Evolutionary conservation across 768 basidiomycete genomes (phyloP).

Genomic region (Cystoderma amianthinum): DNA sequence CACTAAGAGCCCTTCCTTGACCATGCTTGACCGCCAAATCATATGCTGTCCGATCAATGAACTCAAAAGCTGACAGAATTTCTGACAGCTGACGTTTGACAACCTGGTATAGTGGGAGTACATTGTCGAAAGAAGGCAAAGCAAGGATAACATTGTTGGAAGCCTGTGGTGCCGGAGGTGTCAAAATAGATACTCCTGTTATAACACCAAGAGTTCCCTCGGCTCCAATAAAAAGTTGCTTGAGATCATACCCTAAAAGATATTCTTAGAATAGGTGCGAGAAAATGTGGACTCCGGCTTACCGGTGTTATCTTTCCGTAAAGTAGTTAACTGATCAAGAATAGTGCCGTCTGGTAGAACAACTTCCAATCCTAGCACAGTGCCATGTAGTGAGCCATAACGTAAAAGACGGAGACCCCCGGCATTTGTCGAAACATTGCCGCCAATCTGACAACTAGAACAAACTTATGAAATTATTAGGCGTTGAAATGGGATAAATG

Average conservation of each 20-base stretch:
- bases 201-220: slow-evolving; percentile 96
- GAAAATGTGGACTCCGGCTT: slow-evolving; percentile 9
- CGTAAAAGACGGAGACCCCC: slow-evolving; percentile 92
- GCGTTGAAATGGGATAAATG: slow-evolving; percentile 4
- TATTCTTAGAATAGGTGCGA: slow-evolving; percentile 1
- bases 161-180: slow-evolving; percentile 75
- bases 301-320: slow-evolving; percentile 98
- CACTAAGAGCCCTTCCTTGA: slow-evolving; percentile 68
- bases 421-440: slow-evolving; percentile 95
- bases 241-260: slow-evolving; percentile 94
- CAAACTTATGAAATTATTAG: slow-evolving; percentile 1
- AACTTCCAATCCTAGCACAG: slow-evolving; percentile 91
- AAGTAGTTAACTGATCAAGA: slow-evolving; percentile 78
- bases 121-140: slow-evolving; percentile 78
- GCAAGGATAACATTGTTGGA: slow-evolving; percentile 91
- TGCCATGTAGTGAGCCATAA: slow-evolving; percentile 93
- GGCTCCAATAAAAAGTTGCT: slow-evolving; percentile 96
- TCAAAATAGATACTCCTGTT: slow-evolving; percentile 91
- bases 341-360: slow-evolving; percentile 93
- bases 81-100: slow-evolving; percentile 84
- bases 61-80: slow-evolving; percentile 96
- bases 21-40: slow-evolving; percentile 81
- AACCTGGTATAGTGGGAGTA: slow-evolving; percentile 77
- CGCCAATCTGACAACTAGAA: slow-evolving; percentile 90
- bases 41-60: slow-evolving; percentile 83